Base-by-base conservation (phyloP, 257 asterid species). In the Solanum corneliomulleri region DNA sequence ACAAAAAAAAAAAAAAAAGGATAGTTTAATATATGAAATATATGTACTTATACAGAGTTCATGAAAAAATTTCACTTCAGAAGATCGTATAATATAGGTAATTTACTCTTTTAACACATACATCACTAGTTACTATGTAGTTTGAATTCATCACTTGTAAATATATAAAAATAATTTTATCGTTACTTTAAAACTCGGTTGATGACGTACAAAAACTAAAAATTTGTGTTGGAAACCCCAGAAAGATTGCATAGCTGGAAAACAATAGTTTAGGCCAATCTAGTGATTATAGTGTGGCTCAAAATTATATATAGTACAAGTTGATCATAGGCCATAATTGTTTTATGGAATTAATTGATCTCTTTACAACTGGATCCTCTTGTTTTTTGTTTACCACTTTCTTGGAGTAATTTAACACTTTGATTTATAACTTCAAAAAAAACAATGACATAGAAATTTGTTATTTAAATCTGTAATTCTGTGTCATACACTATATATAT, bases 291-390 rank as follows among this genome's bases (percentile, higher is more conserved):
- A 45, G 41, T 16, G 84, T 16, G 25, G 27, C 66, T 45, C 84
- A 72, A 35, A 35, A 35, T 16, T 16, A 68, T 68, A 68, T 68
- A 16, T 80, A 80, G 66, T 80, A 16, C 84, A 80, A 47, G 84
- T 80, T 80, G 44, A 80, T 52, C n/a, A 52, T 47, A 27, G 27
- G 84, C 68, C 18, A 47, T 80, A 25, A 45, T 27, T 14, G 23
- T 44, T 68, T 77, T 25, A 78, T 78, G 66, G 16, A 25, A 27
- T 47, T 45, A 25, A 27, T 47, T 45, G 64, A 18, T 45, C 44
- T 80, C 44, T 80, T 80, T 80, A 80, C 84, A 80, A 47, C 68
- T 47, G 84, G 64, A 27, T 77, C 29, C 84, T 80, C 84, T 47
- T 80, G 66, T 47, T 31, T 41, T 47, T 80, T 52, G 68, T 47